Base-by-base conservation (phyloP, 352 stramenopile genomes). In the Phytophthora constricta region DNA sequence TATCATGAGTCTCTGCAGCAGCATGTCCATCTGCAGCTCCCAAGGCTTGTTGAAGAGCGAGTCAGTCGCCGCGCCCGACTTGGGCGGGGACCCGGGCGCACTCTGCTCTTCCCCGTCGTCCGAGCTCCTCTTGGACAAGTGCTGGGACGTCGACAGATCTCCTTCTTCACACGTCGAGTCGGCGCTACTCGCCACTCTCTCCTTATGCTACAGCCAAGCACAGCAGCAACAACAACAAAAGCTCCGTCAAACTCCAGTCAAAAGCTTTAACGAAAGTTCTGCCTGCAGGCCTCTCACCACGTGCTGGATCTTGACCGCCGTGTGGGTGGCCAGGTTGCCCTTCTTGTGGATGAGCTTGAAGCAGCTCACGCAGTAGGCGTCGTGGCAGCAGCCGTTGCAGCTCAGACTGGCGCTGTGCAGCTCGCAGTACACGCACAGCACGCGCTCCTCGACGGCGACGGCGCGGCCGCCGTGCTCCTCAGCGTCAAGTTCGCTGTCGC, bases 271-370 rank as follows among this genome's bases (percentile, higher is more conserved):
- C 7, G 8, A 8, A 46, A 46, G 17, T 20, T 9, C 39, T 5
- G 39, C 13, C 74, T n/a, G n/a, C n/a, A n/a, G n/a, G n/a, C n/a
- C n/a, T n/a, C n/a, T 60, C 34, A 84, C 77, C 26, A 59, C 16
- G 39, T 73, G 19, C 2, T 47, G 41, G 23, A 79, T 84, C 68
- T 90, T 91, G 58, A 87, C 72, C 41, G 86, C 86, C 31, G 87
- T 94, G 62, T 94, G 87, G 2, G 86, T 92, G 9, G 87, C 86
- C 43, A 96, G 64, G 58, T 87, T 87, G 55, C 87, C 87, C 50
- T 91, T 91, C 80, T 92, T 96, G 68, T 96, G 87, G 39, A 96
- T 84, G 53, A 96, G 72, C 60, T 94, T 96, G 66, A 96, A 96
- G 79, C 87, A 96, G 51, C 79, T 89, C 27, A 93, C 82, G 62